These are phyloP conservation scores for Exophiala calicioides DNA, from an alignment of 2,329 filamentous ascomycete species.

Conservation along the genomic window DNA sequence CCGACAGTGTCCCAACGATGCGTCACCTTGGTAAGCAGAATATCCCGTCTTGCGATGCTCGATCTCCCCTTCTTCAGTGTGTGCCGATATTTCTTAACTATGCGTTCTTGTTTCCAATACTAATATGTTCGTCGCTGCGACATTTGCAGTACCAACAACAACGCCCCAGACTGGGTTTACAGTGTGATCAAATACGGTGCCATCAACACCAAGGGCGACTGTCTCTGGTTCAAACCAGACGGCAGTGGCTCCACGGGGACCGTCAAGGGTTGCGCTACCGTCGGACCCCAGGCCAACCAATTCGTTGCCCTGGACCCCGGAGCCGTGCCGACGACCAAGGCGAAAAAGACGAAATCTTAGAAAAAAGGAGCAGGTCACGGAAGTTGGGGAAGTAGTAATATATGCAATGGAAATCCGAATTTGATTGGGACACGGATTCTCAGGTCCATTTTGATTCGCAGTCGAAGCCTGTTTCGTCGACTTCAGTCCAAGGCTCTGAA, in stretches of 20 bases:
- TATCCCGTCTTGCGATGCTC: too few relatives aligned
- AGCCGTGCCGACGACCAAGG: background rate
- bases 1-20: slow-evolving; percentile 8
- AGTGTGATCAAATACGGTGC: slow-evolving; percentile 6
- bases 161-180: slow-evolving; percentile 17
- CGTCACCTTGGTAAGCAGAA: slow-evolving; percentile 24
- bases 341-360: background rate
- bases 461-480: background rate
- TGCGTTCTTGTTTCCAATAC: background rate
- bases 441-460: too few relatives aligned
- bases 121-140: background rate
- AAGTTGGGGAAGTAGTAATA: background rate
- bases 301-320: too few relatives aligned
- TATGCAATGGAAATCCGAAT: too few relatives aligned
- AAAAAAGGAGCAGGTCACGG: slow-evolving; percentile 1
- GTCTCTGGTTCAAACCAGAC: background rate
- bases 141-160: slow-evolving; percentile 23
- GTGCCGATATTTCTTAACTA: background rate
- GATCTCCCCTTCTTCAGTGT: too few relatives aligned
- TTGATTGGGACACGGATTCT: too few relatives aligned
- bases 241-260: too few relatives aligned
- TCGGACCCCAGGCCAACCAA: too few relatives aligned
- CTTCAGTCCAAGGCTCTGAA: background rate
- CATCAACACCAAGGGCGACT: slow-evolving; percentile 1
- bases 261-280: too few relatives aligned